These are phyloP conservation scores for Isatis lusitanica DNA, from an alignment of 441 rosid species.

Conservation along the genomic window DNA sequence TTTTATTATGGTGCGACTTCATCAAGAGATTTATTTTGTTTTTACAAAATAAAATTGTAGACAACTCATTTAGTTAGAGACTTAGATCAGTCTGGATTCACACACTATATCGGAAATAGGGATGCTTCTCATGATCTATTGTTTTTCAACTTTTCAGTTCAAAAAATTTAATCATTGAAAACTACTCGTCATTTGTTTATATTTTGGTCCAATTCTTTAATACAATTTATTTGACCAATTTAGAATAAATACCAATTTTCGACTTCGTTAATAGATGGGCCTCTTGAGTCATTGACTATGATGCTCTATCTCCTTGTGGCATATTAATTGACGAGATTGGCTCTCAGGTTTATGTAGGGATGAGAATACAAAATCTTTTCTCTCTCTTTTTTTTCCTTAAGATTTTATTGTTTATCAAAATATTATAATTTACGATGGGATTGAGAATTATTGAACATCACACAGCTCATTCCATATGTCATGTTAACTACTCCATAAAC, in stretches of 20 bases:
- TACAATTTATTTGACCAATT: background rate
- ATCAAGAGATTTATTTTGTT: background rate
- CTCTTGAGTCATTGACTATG: background rate
- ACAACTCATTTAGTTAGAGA: constrained; percentile 14
- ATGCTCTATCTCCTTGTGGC: background rate
- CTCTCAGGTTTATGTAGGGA: constrained; percentile 4
- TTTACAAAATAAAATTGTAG: background rate
- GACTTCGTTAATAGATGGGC: background rate
- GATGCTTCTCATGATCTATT: constrained; percentile 6
- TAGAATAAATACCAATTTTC: background rate
- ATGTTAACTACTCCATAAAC: constrained; percentile 32
- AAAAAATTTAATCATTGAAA: background rate
- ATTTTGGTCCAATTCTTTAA: background rate
- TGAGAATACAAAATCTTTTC: background rate
- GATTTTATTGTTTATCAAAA: background rate
- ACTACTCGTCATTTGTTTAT: background rate
- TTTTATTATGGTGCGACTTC: background rate
- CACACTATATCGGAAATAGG: background rate
- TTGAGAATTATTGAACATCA: constrained; percentile 13
- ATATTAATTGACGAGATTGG: background rate
- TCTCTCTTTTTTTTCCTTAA: background rate
- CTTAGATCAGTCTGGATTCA: constrained; percentile 7
- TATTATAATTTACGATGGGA: background rate
- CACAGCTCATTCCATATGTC: constrained; percentile 29
- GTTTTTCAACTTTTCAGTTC: background rate